phyloP scores from a whole-genome alignment of 192 early-diverging fungal species.

The Podila verticillata region DNA sequence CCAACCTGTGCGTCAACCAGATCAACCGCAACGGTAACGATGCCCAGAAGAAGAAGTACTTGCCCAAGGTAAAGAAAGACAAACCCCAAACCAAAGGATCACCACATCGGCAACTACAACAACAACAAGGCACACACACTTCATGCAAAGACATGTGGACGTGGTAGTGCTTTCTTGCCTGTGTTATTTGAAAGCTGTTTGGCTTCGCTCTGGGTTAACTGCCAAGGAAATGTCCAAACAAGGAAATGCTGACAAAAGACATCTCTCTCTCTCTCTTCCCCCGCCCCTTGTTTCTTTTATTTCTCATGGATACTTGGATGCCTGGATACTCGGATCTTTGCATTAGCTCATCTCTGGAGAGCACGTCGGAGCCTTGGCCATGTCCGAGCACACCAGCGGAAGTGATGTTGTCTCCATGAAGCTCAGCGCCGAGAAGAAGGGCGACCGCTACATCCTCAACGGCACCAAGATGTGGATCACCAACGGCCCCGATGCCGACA shows the following conservation, averaged over 20 bases:
- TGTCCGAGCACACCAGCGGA: constrained; percentile 91
- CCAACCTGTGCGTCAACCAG: constrained; percentile 98
- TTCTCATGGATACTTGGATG: too few species aligned
- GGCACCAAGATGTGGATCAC: constrained; percentile 98
- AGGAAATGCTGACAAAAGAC: constrained; percentile 3
- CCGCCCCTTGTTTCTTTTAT: too few species aligned
- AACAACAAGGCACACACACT: too few species aligned
- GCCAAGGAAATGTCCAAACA: too few species aligned
- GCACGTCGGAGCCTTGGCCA: constrained; percentile 91
- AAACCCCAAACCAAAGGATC: too few species aligned
- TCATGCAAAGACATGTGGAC: too few species aligned
- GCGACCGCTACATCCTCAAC: constrained; percentile 86
- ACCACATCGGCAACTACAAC: too few species aligned
- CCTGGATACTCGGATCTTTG: too few species aligned
- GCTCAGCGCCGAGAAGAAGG: constrained; percentile 82
- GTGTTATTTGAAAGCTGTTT: too few species aligned
- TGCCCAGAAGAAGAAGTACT: constrained; percentile 88
- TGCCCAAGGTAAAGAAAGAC: constrained; percentile 70
- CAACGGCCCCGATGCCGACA: constrained; percentile 92
- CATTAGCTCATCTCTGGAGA: constrained; percentile 82
- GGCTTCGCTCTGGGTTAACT: too few species aligned
- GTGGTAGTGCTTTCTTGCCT: too few species aligned
- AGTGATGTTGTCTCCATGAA: constrained; percentile 96
- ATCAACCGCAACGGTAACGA: constrained; percentile 91
- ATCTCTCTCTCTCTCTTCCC: neutral